phyloP scores from a whole-genome alignment of 305 asterid species.

The Fraxinus sp. region DNA sequence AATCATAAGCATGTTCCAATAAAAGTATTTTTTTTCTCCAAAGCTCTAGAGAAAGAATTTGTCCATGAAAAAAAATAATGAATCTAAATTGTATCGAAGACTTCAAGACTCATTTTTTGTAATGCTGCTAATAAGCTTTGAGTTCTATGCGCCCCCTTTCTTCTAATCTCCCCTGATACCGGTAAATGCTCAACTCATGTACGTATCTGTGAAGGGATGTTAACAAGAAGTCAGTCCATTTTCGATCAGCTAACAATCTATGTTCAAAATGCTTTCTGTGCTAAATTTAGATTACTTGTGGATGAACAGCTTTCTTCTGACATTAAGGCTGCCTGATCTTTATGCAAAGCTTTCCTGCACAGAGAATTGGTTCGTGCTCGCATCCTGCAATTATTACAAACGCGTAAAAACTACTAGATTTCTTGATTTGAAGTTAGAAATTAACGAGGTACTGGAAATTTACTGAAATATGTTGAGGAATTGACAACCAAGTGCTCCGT shows the following conservation, averaged over 20 bases:
- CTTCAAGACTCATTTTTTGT: slow-evolving; percentile 3
- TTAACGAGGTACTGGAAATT: background rate
- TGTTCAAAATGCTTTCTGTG: background rate
- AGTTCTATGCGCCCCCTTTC: background rate
- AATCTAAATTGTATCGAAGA: background rate
- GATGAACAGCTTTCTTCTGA: background rate
- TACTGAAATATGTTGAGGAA: background rate
- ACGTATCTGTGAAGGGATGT: background rate
- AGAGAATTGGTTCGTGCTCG: background rate
- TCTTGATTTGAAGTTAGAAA: background rate
- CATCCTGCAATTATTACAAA: background rate
- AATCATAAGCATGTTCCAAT: background rate
- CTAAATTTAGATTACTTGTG: background rate
- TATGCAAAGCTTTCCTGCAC: background rate
- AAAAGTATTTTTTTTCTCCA: background rate
- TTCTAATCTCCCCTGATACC: background rate
- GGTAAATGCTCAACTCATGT: background rate
- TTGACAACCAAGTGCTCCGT: slow-evolving; percentile 12
- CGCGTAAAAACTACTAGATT: background rate
- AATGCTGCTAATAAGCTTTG: background rate
- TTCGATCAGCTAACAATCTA: background rate
- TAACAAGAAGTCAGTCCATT: background rate
- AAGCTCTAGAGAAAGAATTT: background rate
- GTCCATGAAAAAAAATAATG: background rate
- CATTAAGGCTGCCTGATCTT: background rate